A percentile compares a stretch with the other conserved stretches of the same genome.
phyloP scores from a whole-genome alignment of 1,284 basidiomycete genomes.

The Ceratobasidium sp. region DNA sequence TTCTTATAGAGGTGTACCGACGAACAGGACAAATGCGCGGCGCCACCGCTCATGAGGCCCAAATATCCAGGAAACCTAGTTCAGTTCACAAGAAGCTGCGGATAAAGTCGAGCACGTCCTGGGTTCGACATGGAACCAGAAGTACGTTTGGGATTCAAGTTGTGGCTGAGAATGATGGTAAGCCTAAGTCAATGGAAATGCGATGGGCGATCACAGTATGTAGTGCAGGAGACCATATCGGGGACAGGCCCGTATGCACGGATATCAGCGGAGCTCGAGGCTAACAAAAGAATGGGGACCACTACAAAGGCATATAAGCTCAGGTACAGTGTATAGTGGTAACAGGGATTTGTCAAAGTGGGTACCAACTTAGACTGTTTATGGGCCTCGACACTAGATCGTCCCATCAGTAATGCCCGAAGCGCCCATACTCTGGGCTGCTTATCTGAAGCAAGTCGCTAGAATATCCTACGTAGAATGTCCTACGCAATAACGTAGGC shows the following conservation, averaged over 20 bases:
- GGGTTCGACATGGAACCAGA: slow-evolving; percentile 19
- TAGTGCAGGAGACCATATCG: slow-evolving; percentile 18
- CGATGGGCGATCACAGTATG: slow-evolving; percentile 19
- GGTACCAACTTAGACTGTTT: slow-evolving; percentile 14
- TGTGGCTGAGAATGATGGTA: slow-evolving; percentile 8
- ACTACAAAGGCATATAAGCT: slow-evolving; percentile 10
- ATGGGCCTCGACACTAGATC: slow-evolving; percentile 14
- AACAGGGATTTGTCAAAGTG: slow-evolving; percentile 4
- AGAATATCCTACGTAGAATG: not conserved
- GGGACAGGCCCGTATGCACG: slow-evolving; percentile 6
- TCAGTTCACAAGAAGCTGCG: slow-evolving; percentile 20
- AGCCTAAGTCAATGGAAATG: not conserved
- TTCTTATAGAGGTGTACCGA: slow-evolving; percentile 15
- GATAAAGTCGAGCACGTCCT: slow-evolving; percentile 17
- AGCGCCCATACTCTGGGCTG: slow-evolving; percentile 13
- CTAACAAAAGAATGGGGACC: slow-evolving; percentile 3
- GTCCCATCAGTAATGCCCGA: slow-evolving; percentile 5
- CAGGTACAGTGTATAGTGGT: slow-evolving; percentile 4
- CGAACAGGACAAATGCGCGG: slow-evolving; percentile 20
- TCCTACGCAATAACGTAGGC: not conserved
- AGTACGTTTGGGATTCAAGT: slow-evolving; percentile 18
- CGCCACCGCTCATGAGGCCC: slow-evolving; percentile 35
- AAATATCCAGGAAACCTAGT: slow-evolving; percentile 14
- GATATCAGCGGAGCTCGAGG: slow-evolving; percentile 22
- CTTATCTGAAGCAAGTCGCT: slow-evolving; percentile 8